Conservation (phyloP, 345 rosid species). For the Mangifera indica region DNA sequence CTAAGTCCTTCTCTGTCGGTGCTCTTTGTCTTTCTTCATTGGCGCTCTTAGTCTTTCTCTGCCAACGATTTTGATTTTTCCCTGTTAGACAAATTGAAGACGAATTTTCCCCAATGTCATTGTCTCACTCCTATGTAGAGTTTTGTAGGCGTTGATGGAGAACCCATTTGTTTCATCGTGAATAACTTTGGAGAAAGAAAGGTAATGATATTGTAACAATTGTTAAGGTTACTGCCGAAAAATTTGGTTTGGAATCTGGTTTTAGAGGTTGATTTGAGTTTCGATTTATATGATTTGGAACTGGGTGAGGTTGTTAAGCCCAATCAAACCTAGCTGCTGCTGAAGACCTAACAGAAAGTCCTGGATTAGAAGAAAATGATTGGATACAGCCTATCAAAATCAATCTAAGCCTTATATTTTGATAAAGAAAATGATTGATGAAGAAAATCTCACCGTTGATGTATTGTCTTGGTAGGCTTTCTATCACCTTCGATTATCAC, state of each 20-base stretch:
- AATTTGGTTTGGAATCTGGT: constrained; percentile 18
- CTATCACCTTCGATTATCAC: too few species aligned
- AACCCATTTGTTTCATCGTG: constrained; percentile 57
- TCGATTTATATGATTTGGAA: constrained; percentile 67
- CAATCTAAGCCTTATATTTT: too few species aligned
- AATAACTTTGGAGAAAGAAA: constrained; percentile 50
- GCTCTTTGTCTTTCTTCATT: too few species aligned
- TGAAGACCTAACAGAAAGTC: constrained; percentile 33
- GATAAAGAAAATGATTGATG: too few species aligned
- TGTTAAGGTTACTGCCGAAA: constrained; percentile 4
- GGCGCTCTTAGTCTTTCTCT: too few species aligned
- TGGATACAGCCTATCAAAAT: too few species aligned
- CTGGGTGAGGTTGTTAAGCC: constrained; percentile 50
- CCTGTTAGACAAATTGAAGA: too few species aligned
- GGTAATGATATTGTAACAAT: constrained; percentile 5
- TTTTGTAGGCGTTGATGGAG: constrained; percentile 53
- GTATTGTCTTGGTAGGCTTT: too few species aligned
- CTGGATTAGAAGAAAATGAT: too few species aligned
- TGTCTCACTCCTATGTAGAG: constrained; percentile 91
- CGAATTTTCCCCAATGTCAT: constrained; percentile 96
- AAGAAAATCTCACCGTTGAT: too few species aligned
- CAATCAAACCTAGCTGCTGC: constrained; percentile 27
- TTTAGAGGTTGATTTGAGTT: constrained; percentile 44
- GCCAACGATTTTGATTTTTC: too few species aligned
- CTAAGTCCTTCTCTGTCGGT: too few species aligned